Percentiles rank a stretch among this genome's conserved stretches.
These are phyloP conservation scores for Pseudogymnoascus verrucosus DNA, from an alignment of 2,329 filamentous ascomycete genomes.

Conservation along the genomic window DNA sequence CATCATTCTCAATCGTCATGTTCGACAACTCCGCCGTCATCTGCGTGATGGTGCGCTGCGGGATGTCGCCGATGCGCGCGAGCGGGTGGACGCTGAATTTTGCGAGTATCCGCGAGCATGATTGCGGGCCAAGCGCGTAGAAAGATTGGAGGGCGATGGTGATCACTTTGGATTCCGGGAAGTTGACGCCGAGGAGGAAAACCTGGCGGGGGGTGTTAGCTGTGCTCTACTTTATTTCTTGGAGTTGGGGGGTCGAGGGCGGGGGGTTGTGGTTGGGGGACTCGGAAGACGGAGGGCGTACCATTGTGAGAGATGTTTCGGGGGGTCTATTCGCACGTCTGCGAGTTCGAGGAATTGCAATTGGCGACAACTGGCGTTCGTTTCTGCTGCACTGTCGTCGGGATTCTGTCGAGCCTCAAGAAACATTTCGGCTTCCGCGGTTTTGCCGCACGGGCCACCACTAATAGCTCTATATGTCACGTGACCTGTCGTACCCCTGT, in stretches of 20 bases:
- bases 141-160: constrained; percentile 71
- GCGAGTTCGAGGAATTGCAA: neutral
- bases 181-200: constrained; percentile 80
- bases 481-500: neutral
- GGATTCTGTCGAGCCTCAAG: neutral
- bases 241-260: neutral
- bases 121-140: constrained; percentile 71
- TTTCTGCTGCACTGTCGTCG: neutral
- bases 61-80: constrained; percentile 67
- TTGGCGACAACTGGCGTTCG: neutral
- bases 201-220: constrained; percentile 34
- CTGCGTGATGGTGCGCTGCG: constrained; percentile 68
- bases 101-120: constrained; percentile 70
- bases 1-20: constrained; percentile 91
- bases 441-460: neutral
- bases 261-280: neutral
- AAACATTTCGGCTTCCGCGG: constrained; percentile 1
- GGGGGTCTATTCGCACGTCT: neutral
- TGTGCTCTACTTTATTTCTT: neutral
- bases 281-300: constrained; percentile 3
- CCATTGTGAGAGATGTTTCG: constrained; percentile 19
- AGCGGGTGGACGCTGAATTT: constrained; percentile 82
- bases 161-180: constrained; percentile 74
- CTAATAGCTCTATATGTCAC: neutral
- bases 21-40: constrained; percentile 78